Conservation (phyloP, 352 stramenopile species). For the Globisporangium barbulae region DNA sequence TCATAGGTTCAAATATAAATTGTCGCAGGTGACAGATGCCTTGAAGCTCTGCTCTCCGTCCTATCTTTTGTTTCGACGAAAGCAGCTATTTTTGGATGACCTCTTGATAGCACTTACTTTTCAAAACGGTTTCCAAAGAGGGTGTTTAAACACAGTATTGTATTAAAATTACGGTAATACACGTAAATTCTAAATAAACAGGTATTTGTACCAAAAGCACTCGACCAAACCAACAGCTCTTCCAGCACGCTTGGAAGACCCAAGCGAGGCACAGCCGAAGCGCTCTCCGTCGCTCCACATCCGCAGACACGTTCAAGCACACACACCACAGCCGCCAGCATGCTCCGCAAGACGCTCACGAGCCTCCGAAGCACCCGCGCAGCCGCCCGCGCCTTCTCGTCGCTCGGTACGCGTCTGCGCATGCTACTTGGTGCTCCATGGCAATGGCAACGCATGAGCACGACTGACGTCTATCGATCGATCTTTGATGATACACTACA, state of each 20-base stretch:
- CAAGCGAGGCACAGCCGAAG: neutral
- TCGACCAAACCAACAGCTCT: neutral
- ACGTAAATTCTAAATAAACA: no score
- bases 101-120: neutral
- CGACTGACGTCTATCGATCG: neutral
- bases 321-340: neutral
- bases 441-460: neutral
- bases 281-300: neutral
- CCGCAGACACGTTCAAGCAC: neutral
- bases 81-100: neutral
- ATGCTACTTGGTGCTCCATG: neutral
- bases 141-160: no score
- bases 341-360: slow-evolving; percentile 20
- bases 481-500: slow-evolving; percentile 10
- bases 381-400: slow-evolving; percentile 24
- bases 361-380: slow-evolving; percentile 10
- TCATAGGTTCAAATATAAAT: neutral
- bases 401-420: slow-evolving; percentile 23
- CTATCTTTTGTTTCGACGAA: slow-evolving; percentile 18
- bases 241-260: slow-evolving; percentile 1
- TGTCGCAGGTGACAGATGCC: neutral
- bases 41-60: slow-evolving; percentile 15
- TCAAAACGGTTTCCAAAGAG: no score
- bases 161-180: neutral
- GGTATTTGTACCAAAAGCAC: neutral